phyloP scores from a whole-genome alignment of 2,329 filamentous ascomycete genomes.

The Metarhizium rileyi region DNA sequence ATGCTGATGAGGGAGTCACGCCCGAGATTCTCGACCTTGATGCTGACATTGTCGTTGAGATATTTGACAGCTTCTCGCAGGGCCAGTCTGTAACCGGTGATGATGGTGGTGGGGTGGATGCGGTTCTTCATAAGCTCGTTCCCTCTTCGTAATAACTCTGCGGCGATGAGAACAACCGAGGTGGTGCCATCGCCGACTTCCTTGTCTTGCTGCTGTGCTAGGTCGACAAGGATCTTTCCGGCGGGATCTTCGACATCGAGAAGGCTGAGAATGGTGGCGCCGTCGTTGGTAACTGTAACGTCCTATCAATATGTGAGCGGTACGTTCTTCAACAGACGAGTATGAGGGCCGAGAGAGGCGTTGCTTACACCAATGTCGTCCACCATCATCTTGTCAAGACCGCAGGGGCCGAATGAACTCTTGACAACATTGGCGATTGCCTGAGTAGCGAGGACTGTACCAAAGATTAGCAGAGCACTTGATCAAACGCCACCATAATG shows the following conservation, averaged over 20 bases:
- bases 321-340: not conserved
- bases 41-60: constrained; percentile 96
- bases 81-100: constrained; percentile 93
- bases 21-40: constrained; percentile 85
- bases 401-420: constrained; percentile 94
- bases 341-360: constrained; percentile 1
- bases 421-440: constrained; percentile 98
- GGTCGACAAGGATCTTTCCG: constrained; percentile 94
- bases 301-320: constrained; percentile 43
- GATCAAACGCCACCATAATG: not conserved
- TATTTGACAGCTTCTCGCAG: constrained; percentile 95
- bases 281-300: constrained; percentile 98
- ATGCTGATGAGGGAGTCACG: constrained; percentile 88
- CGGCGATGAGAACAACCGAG: constrained; percentile 92
- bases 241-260: constrained; percentile 97
- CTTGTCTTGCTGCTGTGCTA: constrained; percentile 97
- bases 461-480: constrained; percentile 5
- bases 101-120: constrained; percentile 99
- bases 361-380: constrained; percentile 84
- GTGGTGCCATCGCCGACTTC: constrained; percentile 98
- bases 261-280: constrained; percentile 89
- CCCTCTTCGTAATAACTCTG: constrained; percentile 82
- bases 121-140: constrained; percentile 99
- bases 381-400: constrained; percentile 99
- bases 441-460: constrained; percentile 78